These are phyloP conservation scores for Sphaerobolus stellatus DNA, from an alignment of 1,284 basidiomycete species.

Conservation along the genomic window DNA sequence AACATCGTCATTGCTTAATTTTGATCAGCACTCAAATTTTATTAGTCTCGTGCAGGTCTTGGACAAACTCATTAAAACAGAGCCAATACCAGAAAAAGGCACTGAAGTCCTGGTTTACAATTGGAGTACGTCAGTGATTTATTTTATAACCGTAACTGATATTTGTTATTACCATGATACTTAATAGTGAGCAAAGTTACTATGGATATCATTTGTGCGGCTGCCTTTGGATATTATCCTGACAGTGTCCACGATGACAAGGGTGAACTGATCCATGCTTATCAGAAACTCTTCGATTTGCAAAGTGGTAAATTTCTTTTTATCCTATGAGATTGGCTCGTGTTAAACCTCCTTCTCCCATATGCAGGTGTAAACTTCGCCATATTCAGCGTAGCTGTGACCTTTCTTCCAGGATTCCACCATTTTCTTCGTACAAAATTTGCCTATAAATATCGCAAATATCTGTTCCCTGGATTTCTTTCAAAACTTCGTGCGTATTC, in stretches of 20 bases:
- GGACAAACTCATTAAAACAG: slow-evolving; percentile 29
- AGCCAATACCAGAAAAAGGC: slow-evolving; percentile 26
- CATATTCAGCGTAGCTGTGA: no score
- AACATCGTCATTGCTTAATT: no score
- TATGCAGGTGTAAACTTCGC: no score
- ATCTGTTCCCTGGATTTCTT: slow-evolving; percentile 28
- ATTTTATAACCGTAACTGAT: not conserved
- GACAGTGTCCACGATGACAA: no score
- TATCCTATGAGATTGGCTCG: no score
- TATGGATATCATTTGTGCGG: slow-evolving; percentile 49
- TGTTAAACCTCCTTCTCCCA: no score
- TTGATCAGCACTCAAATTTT: slow-evolving; percentile 40
- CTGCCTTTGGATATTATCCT: no score
- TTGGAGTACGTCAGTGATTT: slow-evolving; percentile 38
- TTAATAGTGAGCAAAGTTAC: slow-evolving; percentile 52
- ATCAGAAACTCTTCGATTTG: no score
- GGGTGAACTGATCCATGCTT: no score
- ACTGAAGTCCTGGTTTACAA: slow-evolving; percentile 42
- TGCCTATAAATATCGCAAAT: slow-evolving; percentile 37
- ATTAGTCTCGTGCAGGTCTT: slow-evolving; percentile 41
- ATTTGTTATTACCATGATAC: slow-evolving; percentile 35
- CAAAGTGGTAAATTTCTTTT: no score
- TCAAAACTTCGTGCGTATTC: slow-evolving; percentile 16
- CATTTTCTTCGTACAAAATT: slow-evolving; percentile 33
- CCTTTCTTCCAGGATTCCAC: slow-evolving; percentile 39